Percentiles rank a stretch among this genome's conserved stretches.
Conservation (phyloP, 805 yeast species). For the Candida ulmi region DNA sequence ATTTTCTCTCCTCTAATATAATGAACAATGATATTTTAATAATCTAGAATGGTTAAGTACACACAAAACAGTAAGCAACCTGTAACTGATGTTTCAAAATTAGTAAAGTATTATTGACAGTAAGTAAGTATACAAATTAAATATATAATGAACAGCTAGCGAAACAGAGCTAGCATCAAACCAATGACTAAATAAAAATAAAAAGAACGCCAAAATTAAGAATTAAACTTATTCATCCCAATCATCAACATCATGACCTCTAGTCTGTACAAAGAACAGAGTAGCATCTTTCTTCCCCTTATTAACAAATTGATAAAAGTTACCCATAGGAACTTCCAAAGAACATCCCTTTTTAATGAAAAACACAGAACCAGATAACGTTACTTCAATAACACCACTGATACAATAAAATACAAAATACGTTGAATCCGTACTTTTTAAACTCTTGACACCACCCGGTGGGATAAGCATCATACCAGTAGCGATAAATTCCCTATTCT, state of each 20-base stretch:
- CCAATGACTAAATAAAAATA: neutral
- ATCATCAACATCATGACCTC: slow-evolving; percentile 22
- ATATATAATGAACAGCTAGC: too few species aligned
- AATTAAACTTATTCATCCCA: slow-evolving; percentile 9
- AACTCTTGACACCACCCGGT: slow-evolving; percentile 50
- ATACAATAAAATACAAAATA: slow-evolving; percentile 72
- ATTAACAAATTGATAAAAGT: slow-evolving; percentile 64
- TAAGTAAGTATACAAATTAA: too few species aligned
- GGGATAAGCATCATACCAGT: slow-evolving; percentile 72
- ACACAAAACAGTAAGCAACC: too few species aligned
- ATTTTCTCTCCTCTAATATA: neutral
- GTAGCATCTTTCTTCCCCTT: slow-evolving; percentile 51
- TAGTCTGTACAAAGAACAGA: slow-evolving; percentile 71
- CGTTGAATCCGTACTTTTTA: slow-evolving; percentile 53
- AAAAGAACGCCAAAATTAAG: neutral
- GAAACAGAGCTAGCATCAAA: neutral
- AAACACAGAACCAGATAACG: slow-evolving; percentile 52
- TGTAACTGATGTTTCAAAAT: too few species aligned
- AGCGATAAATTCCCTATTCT: slow-evolving; percentile 58
- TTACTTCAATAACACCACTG: slow-evolving; percentile 64
- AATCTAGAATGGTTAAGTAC: too few species aligned
- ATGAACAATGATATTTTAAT: too few species aligned
- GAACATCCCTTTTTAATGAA: slow-evolving; percentile 68
- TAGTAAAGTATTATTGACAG: too few species aligned
- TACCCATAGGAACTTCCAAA: slow-evolving; percentile 76